Evolutionary conservation across 257 asterid species (phyloP), one percentile per base, ranked within the genome.

Genomic region (Fraxinus americana): DNA sequence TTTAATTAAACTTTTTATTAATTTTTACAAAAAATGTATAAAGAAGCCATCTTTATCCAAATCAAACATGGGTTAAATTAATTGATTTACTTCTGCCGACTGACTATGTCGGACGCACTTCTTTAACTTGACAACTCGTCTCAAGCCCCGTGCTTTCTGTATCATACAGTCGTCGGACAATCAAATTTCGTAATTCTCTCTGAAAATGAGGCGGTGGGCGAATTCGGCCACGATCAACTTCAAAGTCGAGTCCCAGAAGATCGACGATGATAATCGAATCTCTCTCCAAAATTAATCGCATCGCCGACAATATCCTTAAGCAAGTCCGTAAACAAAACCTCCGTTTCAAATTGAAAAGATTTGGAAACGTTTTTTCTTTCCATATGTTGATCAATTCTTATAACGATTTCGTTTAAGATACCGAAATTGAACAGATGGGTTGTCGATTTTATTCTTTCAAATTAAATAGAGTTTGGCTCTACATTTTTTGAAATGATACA

Each of bases 231-330:
- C 68, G 66, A 70, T 87, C 50, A 79, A 77, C 69, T 74, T 85
- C 65, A 74, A 67, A 67, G 84, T 86, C 35, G 75, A 78, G 86
- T 73, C 87, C 52, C 80, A 82, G 50, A 87, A 86, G 89, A 75
- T 92, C 81, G 88, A 82, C 74, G 95, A 90, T 21, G 98, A 94
- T 75, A 87, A 91, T 83, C 94, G 92, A 78, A 85, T 94, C 77
- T 85, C 97, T 73, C 91, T 94, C 67, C 93, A 96, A 68, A 89
- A 89, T 77, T 94, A 91, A 90, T 77, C 92, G 97, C 39, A 91
- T 94, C 81, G 98, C 99, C 2, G 91, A 92, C 82, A 90, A 86
- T 83, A 95, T 91, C 81, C 99, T 94, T 84, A 91, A 85, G 74
- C 99, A 94, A 97, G 98, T 94, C 17, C 9, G 65, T 16, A 67